Conservation (phyloP, 2,329 filamentous ascomycete genomes). For the Colletotrichum magnum region DNA sequence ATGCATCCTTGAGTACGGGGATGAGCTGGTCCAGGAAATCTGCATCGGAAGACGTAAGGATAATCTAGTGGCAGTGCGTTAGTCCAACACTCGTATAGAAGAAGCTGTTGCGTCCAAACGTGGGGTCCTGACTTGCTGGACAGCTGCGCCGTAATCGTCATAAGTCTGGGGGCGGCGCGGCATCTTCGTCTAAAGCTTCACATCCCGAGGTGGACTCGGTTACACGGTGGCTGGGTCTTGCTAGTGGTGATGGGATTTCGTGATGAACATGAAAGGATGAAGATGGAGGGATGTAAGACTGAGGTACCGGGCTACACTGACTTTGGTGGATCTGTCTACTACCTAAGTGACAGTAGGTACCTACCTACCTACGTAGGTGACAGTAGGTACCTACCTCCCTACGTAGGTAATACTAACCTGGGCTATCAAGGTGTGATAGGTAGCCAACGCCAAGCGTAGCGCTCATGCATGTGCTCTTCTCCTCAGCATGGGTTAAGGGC, state of each 20-base stretch:
- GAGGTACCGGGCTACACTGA: no score
- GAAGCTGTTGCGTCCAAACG: conserved; percentile 31
- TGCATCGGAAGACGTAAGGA: conserved; percentile 89
- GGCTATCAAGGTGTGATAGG: no score
- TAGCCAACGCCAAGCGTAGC: no score
- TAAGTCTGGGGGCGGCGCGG: conserved; percentile 60
- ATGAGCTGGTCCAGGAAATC: conserved; percentile 98
- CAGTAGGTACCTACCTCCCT: no score
- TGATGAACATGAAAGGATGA: no score
- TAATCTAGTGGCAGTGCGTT: conserved; percentile 73
- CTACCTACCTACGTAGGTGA: no score
- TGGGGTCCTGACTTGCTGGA: conserved; percentile 57
- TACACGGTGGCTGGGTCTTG: background rate
- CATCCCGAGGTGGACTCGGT: background rate
- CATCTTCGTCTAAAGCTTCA: conserved; percentile 50
- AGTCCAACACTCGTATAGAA: background rate
- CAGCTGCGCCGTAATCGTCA: conserved; percentile 62
- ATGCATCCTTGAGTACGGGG: conserved; percentile 91
- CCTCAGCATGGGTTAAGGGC: no score
- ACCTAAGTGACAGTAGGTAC: no score
- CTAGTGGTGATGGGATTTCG: background rate
- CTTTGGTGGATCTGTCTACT: no score
- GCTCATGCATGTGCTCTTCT: no score
- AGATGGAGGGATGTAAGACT: no score
- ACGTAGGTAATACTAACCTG: no score